Conservation (phyloP, 805 yeast genomes). For the Kazachstania psychrophila region DNA sequence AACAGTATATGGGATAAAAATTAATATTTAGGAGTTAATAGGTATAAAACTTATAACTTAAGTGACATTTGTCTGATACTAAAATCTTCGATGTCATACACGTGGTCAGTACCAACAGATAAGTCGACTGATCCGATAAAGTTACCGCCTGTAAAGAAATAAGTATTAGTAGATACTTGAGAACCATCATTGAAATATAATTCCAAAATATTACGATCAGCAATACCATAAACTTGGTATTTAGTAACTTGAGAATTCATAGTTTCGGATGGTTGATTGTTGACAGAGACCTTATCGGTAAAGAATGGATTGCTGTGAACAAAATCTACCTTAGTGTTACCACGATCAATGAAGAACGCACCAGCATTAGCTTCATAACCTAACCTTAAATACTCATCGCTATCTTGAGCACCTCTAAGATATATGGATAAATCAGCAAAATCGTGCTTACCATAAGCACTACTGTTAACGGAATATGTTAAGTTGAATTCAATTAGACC, state of each 20-base stretch:
- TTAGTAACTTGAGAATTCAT: neutral
- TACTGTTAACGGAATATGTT: neutral
- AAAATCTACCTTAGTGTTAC: slow-evolving; percentile 1
- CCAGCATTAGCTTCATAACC: slow-evolving; percentile 1
- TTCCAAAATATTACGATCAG: slow-evolving; percentile 1
- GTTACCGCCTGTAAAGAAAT: slow-evolving; percentile 3
- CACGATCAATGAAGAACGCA: slow-evolving; percentile 2
- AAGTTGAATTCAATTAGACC: slow-evolving; percentile 1
- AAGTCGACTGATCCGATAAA: neutral
- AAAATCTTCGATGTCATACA: neutral
- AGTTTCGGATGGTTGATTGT: slow-evolving; percentile 1
- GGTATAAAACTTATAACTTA: neutral
- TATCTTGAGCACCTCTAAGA: neutral
- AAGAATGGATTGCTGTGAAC: slow-evolving; percentile 1
- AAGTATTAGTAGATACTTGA: slow-evolving; percentile 1
- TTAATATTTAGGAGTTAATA: too few relatives aligned
- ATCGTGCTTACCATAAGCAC: neutral
- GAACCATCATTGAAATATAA: slow-evolving; percentile 3
- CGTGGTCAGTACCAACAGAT: neutral
- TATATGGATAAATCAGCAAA: neutral
- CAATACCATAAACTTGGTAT: slow-evolving; percentile 2
- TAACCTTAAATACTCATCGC: neutral
- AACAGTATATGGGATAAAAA: too few relatives aligned
- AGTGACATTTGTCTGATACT: neutral
- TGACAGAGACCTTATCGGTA: neutral